Percentiles rank a stretch among this genome's conserved stretches.
Evolutionary conservation across 1,284 basidiomycete genomes (phyloP).

Genomic region (Tremellales sp.): DNA sequence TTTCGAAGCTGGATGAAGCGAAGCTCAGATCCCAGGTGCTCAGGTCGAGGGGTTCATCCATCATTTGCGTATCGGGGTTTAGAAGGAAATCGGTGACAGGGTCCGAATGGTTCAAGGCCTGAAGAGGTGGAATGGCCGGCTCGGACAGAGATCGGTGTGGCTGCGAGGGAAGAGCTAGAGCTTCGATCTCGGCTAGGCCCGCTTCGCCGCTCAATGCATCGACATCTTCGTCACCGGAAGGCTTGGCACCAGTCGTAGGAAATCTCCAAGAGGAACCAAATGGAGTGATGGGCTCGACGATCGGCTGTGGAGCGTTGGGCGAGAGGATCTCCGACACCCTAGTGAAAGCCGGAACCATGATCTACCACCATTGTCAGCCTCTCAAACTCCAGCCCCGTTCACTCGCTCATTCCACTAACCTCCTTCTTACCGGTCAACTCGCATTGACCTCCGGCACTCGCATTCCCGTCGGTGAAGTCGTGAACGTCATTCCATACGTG

Average conservation of each 20-base stretch:
- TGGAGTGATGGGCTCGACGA: neutral
- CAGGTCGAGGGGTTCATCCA: neutral
- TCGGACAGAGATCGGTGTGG: too few species aligned
- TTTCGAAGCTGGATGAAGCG: too few species aligned
- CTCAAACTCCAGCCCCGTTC: neutral
- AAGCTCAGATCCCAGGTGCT: neutral
- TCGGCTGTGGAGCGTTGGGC: neutral
- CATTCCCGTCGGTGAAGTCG: constrained; percentile 30
- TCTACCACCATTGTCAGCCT: neutral
- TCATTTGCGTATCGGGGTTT: too few species aligned
- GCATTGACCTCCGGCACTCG: constrained; percentile 20
- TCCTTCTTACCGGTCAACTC: constrained; percentile 28
- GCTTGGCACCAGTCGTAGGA: too few species aligned
- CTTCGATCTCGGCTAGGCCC: too few species aligned
- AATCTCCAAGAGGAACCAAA: too few species aligned
- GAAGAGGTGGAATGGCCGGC: too few species aligned
- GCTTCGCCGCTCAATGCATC: too few species aligned
- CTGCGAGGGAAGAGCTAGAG: too few species aligned
- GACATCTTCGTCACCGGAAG: too few species aligned
- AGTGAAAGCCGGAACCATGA: neutral
- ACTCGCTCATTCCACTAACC: constrained; percentile 8
- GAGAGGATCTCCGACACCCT: neutral
- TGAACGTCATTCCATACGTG: constrained; percentile 15
- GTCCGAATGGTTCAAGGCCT: too few species aligned
- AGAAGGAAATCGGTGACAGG: too few species aligned